Evolutionary conservation across 2,329 filamentous ascomycete genomes (phyloP).

Genomic region (Echinosphaeria canescens): DNA sequence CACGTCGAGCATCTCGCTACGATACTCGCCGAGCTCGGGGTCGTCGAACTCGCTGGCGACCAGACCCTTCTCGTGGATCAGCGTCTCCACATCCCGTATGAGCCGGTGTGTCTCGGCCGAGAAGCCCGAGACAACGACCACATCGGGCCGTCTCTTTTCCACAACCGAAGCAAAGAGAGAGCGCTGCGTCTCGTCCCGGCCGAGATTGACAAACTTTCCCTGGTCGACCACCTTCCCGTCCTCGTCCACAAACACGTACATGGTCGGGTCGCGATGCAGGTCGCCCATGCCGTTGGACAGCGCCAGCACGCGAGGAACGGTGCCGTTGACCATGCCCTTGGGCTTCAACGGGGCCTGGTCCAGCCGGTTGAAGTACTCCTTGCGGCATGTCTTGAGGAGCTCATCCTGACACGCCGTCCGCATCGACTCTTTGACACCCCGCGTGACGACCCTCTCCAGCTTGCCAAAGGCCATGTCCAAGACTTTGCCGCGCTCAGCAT

Average conservation of each 20-base stretch:
- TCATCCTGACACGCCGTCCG: constrained; percentile 88
- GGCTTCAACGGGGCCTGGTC: constrained; percentile 95
- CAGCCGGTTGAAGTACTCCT: constrained; percentile 72
- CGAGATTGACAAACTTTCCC: constrained; percentile 67
- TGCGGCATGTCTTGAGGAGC: constrained; percentile 69
- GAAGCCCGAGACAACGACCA: constrained; percentile 76
- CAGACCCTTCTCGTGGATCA: constrained; percentile 59
- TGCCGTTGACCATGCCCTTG: constrained; percentile 77
- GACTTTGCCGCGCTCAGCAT: constrained; percentile 66
- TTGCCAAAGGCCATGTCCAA: constrained; percentile 65
- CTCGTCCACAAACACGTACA: constrained; percentile 86
- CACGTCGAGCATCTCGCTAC: constrained; percentile 65
- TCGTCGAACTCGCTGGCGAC: constrained; percentile 69
- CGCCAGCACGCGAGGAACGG: constrained; percentile 66
- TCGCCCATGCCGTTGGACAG: constrained; percentile 72
- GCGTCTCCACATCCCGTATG: constrained; percentile 56
- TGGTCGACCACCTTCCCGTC: constrained; percentile 78
- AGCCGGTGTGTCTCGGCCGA: constrained; percentile 71
- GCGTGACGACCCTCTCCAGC: constrained; percentile 65
- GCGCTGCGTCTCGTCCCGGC: constrained; percentile 42
- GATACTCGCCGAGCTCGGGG: constrained; percentile 49
- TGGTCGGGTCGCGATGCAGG: constrained; percentile 52
- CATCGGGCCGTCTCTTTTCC: constrained; percentile 63
- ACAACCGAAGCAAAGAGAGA: constrained; percentile 61
- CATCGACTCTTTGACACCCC: constrained; percentile 86